Evolutionary conservation across 371 early-diverging fungal genomes (phyloP).

Genomic region (Entomophthora muscae): DNA sequence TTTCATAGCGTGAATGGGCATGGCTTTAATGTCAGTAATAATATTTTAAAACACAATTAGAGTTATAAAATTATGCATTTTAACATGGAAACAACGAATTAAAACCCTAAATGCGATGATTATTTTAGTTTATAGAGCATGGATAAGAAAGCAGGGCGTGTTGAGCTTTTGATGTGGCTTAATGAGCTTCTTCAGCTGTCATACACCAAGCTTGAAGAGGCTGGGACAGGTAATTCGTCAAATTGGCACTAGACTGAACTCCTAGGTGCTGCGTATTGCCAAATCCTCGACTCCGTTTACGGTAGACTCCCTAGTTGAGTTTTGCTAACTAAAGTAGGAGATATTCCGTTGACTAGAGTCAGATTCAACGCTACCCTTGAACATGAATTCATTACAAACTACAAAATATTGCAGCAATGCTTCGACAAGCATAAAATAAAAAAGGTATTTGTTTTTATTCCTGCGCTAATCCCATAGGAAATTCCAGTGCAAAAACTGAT

Average conservation of each 20-base stretch:
- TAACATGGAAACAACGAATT: too few relatives aligned
- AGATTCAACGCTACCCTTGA: constrained; percentile 63
- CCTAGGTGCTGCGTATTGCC: constrained; percentile 53
- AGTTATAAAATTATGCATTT: too few relatives aligned
- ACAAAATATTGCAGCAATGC: constrained; percentile 50
- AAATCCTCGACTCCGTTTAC: constrained; percentile 67
- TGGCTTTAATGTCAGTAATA: too few relatives aligned
- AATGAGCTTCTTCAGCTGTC: constrained; percentile 73
- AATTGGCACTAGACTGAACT: too few relatives aligned
- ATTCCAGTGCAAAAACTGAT: constrained; percentile 71
- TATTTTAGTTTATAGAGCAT: not conserved
- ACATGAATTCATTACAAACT: constrained; percentile 65
- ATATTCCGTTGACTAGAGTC: constrained; percentile 46
- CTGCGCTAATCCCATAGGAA: constrained; percentile 19
- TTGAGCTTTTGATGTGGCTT: constrained; percentile 78
- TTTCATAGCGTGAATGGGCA: too few relatives aligned
- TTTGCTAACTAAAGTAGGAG: constrained; percentile 17
- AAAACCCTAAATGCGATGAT: too few relatives aligned
- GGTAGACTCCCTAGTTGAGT: constrained; percentile 12
- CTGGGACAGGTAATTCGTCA: constrained; percentile 56
- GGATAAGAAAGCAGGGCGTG: constrained; percentile 51
- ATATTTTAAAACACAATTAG: too few relatives aligned
- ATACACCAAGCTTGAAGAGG: constrained; percentile 84
- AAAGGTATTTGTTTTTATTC: constrained; percentile 19
- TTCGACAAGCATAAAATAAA: constrained; percentile 43